phyloP scores from a whole-genome alignment of 208 protist species.

The Angomonas deanei region DNA sequence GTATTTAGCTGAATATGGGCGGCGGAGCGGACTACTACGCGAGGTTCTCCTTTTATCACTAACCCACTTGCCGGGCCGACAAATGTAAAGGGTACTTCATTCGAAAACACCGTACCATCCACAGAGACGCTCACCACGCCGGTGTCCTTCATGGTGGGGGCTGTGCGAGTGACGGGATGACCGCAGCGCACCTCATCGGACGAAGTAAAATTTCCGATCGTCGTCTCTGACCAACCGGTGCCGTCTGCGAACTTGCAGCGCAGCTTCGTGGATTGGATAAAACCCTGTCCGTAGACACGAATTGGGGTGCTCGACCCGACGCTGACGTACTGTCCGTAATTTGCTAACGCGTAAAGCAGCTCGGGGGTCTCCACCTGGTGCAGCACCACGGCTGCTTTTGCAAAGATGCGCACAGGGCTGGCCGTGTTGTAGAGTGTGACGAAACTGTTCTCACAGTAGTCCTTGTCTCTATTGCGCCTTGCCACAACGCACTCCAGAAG shows the following conservation, averaged over 20 bases:
- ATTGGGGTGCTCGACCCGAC: neutral
- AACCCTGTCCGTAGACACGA: conserved; percentile 13
- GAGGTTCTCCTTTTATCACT: neutral
- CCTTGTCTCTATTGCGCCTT: neutral
- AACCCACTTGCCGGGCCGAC: conserved; percentile 24
- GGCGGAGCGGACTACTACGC: conserved; percentile 9
- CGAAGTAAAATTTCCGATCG: conserved; percentile 9
- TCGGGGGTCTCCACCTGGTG: conserved; percentile 3
- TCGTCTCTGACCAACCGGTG: neutral
- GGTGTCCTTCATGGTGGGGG: neutral
- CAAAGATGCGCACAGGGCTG: neutral
- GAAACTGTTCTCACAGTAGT: neutral
- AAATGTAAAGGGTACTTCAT: conserved; percentile 21
- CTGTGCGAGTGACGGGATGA: neutral
- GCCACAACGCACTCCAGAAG: conserved; percentile 7
- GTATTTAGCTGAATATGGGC: conserved; percentile 16
- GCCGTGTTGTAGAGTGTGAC: neutral
- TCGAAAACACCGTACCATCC: conserved; percentile 24
- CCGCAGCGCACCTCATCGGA: conserved; percentile 16
- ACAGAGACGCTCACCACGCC: conserved; percentile 22
- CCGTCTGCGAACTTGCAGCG: conserved; percentile 17
- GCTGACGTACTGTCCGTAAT: conserved; percentile 10
- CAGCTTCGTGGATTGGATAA: conserved; percentile 3
- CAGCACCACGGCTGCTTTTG: conserved; percentile 4
- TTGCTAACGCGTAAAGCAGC: neutral